Conservation (phyloP, 768 basidiomycete species). For the Tephrocybe sp. region DNA sequence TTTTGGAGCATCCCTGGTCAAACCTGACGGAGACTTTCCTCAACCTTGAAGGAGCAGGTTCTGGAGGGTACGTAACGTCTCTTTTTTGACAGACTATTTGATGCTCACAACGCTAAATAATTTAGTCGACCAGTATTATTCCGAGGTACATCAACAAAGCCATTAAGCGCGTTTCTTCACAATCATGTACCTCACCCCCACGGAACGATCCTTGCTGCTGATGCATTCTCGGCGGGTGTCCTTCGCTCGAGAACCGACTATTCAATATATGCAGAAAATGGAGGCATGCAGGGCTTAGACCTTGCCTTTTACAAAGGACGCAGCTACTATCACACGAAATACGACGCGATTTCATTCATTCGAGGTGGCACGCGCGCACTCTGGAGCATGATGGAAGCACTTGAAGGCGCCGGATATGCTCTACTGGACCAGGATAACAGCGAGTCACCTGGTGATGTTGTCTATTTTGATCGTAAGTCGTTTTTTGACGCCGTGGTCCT, state of each 20-base stretch:
- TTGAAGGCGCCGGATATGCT: constrained; percentile 51
- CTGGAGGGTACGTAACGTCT: constrained; percentile 60
- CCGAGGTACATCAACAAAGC: constrained; percentile 61
- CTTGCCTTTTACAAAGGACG: constrained; percentile 78
- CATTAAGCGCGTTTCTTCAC: constrained; percentile 52
- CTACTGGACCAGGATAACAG: constrained; percentile 48
- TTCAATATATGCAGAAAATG: constrained; percentile 49
- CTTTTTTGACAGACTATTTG: background rate
- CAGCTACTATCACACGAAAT: constrained; percentile 75
- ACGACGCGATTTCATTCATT: constrained; percentile 64
- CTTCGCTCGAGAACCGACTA: constrained; percentile 77
- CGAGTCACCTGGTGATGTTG: constrained; percentile 31
- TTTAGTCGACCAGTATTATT: constrained; percentile 74
- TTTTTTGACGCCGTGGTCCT: background rate
- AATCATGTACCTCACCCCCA: constrained; percentile 63
- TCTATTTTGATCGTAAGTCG: constrained; percentile 75
- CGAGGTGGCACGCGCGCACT: constrained; percentile 50
- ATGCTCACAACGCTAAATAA: background rate
- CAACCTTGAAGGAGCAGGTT: constrained; percentile 81
- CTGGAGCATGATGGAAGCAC: constrained; percentile 80
- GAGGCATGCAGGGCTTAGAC: constrained; percentile 65
- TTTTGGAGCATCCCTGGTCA: constrained; percentile 76
- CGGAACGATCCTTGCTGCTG: constrained; percentile 66
- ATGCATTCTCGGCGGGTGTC: constrained; percentile 64
- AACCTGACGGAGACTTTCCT: constrained; percentile 66